These are phyloP conservation scores for Alternaria metachromatica DNA, from an alignment of 2,329 filamentous ascomycete species.

Conservation along the genomic window DNA sequence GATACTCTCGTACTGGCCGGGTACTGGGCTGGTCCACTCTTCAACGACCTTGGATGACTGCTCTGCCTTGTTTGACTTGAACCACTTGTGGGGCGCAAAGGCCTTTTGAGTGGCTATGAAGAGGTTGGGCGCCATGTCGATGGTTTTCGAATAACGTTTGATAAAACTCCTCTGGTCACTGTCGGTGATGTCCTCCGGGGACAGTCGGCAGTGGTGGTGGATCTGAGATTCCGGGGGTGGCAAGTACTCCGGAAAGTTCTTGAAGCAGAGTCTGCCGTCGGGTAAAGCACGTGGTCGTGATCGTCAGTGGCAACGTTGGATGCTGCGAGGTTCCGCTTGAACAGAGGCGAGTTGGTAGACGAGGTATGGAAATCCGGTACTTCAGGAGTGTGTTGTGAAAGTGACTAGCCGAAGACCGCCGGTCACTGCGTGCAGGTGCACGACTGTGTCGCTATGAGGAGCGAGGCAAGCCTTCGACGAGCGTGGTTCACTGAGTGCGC, in stretches of 20 bases:
- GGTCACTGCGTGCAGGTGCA: conserved; percentile 39
- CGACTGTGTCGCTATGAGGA: conserved; percentile 30
- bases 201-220: conserved; percentile 10
- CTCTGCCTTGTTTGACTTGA: conserved; percentile 50
- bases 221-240: conserved; percentile 6
- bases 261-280: background rate
- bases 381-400: conserved; percentile 12
- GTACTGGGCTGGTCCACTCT: conserved; percentile 56
- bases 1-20: conserved; percentile 59
- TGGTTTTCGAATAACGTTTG: conserved; percentile 1
- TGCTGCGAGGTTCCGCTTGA: conserved; percentile 1
- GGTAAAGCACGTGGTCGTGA: conserved; percentile 1
- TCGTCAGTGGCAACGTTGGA: background rate
- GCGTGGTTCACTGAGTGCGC: conserved; percentile 18
- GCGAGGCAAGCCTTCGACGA: conserved; percentile 24
- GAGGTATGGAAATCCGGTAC: conserved; percentile 12
- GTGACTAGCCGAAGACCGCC: conserved; percentile 30
- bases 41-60: conserved; percentile 53
- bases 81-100: conserved; percentile 59
- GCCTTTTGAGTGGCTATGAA: conserved; percentile 57
- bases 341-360: conserved; percentile 20
- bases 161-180: conserved; percentile 1
- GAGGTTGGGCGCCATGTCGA: conserved; percentile 58
- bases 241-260: conserved; percentile 3
- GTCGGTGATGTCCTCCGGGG: conserved; percentile 10